Conservation (phyloP, 768 basidiomycete species). For the Porpolomopsis calyptriformis region DNA sequence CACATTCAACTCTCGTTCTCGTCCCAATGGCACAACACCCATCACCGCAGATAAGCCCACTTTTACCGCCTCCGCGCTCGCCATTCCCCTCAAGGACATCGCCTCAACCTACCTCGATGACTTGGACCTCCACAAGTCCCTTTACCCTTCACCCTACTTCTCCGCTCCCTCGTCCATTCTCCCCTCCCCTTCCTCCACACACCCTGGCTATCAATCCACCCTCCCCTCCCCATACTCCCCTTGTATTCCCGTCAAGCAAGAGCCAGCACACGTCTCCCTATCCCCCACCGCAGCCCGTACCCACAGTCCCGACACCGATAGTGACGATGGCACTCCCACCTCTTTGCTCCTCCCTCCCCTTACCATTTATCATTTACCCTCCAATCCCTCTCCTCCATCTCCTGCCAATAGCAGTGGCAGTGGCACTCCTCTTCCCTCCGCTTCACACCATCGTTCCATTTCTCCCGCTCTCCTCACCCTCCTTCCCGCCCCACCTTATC, state of each 20-base stretch:
- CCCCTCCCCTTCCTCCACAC: not conserved
- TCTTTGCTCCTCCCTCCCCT: slow-evolving; percentile 19
- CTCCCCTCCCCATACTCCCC: not conserved
- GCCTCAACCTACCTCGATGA: slow-evolving; percentile 51
- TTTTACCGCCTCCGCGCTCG: slow-evolving; percentile 9
- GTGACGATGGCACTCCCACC: not conserved
- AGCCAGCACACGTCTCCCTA: slow-evolving; percentile 17
- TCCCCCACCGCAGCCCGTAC: slow-evolving; percentile 4
- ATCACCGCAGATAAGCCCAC: slow-evolving; percentile 1
- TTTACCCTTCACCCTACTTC: not conserved
- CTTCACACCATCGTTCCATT: slow-evolving; percentile 17
- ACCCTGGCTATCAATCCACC: not conserved
- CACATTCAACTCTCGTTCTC: slow-evolving; percentile 9
- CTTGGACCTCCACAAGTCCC: slow-evolving; percentile 25
- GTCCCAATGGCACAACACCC: not conserved
- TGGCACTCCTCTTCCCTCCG: slow-evolving; percentile 8
- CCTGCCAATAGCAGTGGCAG: not conserved
- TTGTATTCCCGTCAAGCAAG: slow-evolving; percentile 23
- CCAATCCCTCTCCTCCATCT: slow-evolving; percentile 5
- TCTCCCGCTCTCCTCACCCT: slow-evolving; percentile 21
- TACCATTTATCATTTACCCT: slow-evolving; percentile 12
- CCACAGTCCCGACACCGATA: slow-evolving; percentile 3
- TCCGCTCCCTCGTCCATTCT: not conserved
- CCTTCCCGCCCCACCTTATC: slow-evolving; percentile 21
- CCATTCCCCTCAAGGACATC: slow-evolving; percentile 48